phyloP scores from a whole-genome alignment of 1,139 yeast genomes.

The Yamadazyma membranifaciens region DNA sequence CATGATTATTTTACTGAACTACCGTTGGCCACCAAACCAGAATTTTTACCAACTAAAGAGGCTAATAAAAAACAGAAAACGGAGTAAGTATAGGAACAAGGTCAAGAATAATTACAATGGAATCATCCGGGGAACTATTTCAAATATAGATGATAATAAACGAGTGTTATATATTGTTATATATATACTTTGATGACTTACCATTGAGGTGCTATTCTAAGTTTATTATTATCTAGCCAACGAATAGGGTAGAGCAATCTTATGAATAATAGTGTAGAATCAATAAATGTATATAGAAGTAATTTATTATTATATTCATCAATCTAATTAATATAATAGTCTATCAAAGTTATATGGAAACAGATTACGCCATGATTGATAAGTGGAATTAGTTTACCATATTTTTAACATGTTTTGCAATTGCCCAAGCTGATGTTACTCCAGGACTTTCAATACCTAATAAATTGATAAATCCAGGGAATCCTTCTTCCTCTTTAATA shows the following conservation, averaged over 20 bases:
- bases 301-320: neutral
- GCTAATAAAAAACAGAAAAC: conserved; percentile 4
- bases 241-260: too few species aligned
- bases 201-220: too few species aligned
- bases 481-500: conserved; percentile 60
- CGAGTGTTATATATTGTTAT: too few species aligned
- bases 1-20: conserved; percentile 69
- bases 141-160: too few species aligned
- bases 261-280: too few species aligned
- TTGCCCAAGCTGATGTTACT: conserved; percentile 76
- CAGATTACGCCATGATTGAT: too few species aligned
- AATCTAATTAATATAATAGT: too few species aligned
- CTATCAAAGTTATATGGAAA: too few species aligned
- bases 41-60: conserved; percentile 55
- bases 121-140: too few species aligned
- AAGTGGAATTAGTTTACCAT: conserved; percentile 13
- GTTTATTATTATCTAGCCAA: too few species aligned
- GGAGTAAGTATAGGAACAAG: neutral
- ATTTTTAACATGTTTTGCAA: conserved; percentile 67
- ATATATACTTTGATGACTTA: too few species aligned
- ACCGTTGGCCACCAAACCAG: conserved; percentile 78
- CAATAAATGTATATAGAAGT: neutral
- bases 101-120: too few species aligned
- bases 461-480: conserved; percentile 76
- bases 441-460: conserved; percentile 92